Evolutionary conservation across 352 stramenopile genomes (phyloP).

Genomic region (Globisporangium iwayamae): DNA sequence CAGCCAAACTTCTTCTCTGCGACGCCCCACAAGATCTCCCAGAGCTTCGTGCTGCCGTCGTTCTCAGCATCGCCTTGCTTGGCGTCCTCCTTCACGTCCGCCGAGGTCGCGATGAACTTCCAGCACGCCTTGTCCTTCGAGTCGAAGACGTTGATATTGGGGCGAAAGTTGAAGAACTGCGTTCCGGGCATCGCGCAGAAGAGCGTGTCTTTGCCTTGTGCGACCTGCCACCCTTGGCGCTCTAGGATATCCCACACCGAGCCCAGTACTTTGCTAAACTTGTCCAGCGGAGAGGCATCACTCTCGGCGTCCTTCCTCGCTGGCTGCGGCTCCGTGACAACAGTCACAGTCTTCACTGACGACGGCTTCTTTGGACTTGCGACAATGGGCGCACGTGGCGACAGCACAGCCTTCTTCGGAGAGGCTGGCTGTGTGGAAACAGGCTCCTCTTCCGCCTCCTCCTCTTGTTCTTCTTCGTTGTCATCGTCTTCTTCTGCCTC

Average conservation of each 20-base stretch:
- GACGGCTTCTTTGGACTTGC: slow-evolving; percentile 5
- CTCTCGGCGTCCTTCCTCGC: slow-evolving; percentile 1
- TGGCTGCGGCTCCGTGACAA: neutral
- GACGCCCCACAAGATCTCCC: slow-evolving; percentile 65
- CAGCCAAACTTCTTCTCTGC: slow-evolving; percentile 56
- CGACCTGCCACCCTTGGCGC: slow-evolving; percentile 58
- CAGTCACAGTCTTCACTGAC: neutral
- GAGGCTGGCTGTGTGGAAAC: neutral
- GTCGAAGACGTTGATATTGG: slow-evolving; percentile 84
- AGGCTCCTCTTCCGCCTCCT: neutral
- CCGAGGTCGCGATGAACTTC: slow-evolving; percentile 57
- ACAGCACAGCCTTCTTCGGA: neutral
- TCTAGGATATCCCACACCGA: slow-evolving; percentile 46
- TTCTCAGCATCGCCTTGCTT: slow-evolving; percentile 17
- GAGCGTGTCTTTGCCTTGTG: slow-evolving; percentile 46
- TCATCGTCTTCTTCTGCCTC: neutral
- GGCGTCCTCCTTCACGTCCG: slow-evolving; percentile 21
- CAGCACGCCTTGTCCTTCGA: slow-evolving; percentile 72
- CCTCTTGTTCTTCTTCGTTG: neutral
- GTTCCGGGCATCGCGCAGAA: slow-evolving; percentile 76
- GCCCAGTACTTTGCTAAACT: slow-evolving; percentile 47
- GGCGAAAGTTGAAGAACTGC: slow-evolving; percentile 80
- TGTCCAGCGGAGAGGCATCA: slow-evolving; percentile 24
- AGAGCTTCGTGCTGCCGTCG: slow-evolving; percentile 30
- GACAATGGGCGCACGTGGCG: neutral